phyloP scores from a whole-genome alignment of 1,284 basidiomycete genomes.

The Apiotrichum montevideense region DNA sequence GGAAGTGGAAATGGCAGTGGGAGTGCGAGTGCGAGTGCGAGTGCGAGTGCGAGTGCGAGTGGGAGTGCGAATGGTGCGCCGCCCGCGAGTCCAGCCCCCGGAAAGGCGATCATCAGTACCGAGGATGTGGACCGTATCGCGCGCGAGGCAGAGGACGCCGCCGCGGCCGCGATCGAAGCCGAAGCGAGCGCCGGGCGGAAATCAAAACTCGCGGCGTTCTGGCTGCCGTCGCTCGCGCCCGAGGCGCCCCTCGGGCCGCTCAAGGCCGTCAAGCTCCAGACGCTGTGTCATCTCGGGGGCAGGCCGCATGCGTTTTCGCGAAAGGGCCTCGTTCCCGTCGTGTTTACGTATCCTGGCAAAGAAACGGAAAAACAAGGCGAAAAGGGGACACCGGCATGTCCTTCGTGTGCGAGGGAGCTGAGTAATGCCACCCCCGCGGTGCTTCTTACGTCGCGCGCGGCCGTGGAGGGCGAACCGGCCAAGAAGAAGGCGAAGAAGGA shows the following conservation, averaged over 20 bases:
- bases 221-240: conserved; percentile 83
- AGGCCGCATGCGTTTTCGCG: conserved; percentile 58
- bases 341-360: conserved; percentile 57
- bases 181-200: conserved; percentile 74
- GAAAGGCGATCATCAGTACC: conserved; percentile 2
- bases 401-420: conserved; percentile 76
- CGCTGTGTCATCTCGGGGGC: conserved; percentile 71
- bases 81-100: conserved; percentile 6
- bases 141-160: conserved; percentile 74
- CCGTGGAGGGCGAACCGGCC: conserved; percentile 30
- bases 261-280: conserved; percentile 74
- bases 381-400: conserved; percentile 60
- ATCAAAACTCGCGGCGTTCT: conserved; percentile 86
- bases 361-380: conserved; percentile 12
- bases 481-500: conserved; percentile 35
- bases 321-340: conserved; percentile 68
- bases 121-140: conserved; percentile 58
- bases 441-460: conserved; percentile 44
- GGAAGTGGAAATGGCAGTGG: no score
- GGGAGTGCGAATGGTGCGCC: background rate
- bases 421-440: conserved; percentile 72
- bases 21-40: background rate
- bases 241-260: conserved; percentile 59
- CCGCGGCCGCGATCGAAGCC: conserved; percentile 67
- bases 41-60: background rate